Evolutionary conservation across 2,329 filamentous ascomycete genomes (phyloP).

Genomic region (Cytospora mali): DNA sequence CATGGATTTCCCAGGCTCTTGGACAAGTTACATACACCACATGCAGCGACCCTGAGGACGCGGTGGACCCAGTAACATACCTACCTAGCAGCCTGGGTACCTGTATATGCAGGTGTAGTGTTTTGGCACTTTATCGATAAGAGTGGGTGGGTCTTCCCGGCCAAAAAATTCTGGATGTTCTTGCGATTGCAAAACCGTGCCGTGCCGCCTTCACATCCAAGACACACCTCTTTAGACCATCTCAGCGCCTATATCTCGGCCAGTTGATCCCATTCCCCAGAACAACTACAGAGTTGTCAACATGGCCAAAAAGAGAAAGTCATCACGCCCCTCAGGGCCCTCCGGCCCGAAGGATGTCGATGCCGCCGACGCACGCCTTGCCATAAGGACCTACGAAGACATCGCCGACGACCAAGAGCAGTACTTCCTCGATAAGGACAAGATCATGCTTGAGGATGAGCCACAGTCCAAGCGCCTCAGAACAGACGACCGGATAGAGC

Average conservation of each 20-base stretch:
- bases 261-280: not conserved
- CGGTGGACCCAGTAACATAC: not conserved
- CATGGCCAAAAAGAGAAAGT: constrained; percentile 75
- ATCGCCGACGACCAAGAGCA: constrained; percentile 94
- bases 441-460: constrained; percentile 81
- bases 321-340: constrained; percentile 51
- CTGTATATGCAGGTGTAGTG: constrained; percentile 1
- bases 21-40: no score
- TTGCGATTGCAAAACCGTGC: constrained; percentile 1
- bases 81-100: not conserved
- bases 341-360: constrained; percentile 59
- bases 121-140: constrained; percentile 18
- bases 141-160: not conserved
- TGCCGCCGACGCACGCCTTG: constrained; percentile 62
- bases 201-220: not conserved
- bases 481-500: constrained; percentile 68
- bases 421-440: constrained; percentile 84
- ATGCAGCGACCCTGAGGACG: not conserved
- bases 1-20: no score
- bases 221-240: not conserved
- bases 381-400: constrained; percentile 71
- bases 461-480: constrained; percentile 77
- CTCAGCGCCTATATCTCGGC: not conserved
- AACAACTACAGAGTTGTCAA: constrained; percentile 17
- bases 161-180: not conserved